These are phyloP conservation scores for Fusarium sororula DNA, from an alignment of 2,329 filamentous ascomycete species.

Conservation along the genomic window DNA sequence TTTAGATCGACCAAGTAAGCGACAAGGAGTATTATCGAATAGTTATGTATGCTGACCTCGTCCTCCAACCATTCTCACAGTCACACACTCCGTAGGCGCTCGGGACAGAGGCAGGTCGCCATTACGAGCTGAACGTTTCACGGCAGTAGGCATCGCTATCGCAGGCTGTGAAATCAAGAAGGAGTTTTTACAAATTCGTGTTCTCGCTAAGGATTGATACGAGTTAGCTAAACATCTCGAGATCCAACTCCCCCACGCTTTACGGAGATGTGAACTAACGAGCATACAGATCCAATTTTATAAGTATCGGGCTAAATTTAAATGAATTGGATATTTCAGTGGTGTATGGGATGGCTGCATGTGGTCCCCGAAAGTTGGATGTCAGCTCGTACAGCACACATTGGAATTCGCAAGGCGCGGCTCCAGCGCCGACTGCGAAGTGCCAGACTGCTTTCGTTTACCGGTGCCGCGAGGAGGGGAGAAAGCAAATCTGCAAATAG, in stretches of 20 bases:
- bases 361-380: background rate
- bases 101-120: slow-evolving; percentile 17
- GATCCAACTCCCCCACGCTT: slow-evolving; percentile 7
- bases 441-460: background rate
- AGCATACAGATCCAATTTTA: slow-evolving; percentile 5
- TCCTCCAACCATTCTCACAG: background rate
- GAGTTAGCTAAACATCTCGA: slow-evolving; percentile 3
- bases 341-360: background rate
- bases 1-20: background rate
- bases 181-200: slow-evolving; percentile 7
- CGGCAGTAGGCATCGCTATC: slow-evolving; percentile 18
- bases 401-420: slow-evolving; percentile 6
- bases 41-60: slow-evolving; percentile 12
- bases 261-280: background rate
- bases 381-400: slow-evolving; percentile 14
- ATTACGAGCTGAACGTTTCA: background rate
- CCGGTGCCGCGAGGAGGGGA: slow-evolving; percentile 18
- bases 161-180: background rate
- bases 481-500: slow-evolving; percentile 31
- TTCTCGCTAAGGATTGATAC: slow-evolving; percentile 14
- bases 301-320: background rate
- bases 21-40: background rate
- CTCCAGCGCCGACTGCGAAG: slow-evolving; percentile 11
- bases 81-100: background rate
- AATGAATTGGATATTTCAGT: slow-evolving; percentile 2